Percentiles rank a stretch among this genome's conserved stretches.
phyloP scores from a whole-genome alignment of 1,284 basidiomycete species.

The Ceratobasidium sp. region DNA sequence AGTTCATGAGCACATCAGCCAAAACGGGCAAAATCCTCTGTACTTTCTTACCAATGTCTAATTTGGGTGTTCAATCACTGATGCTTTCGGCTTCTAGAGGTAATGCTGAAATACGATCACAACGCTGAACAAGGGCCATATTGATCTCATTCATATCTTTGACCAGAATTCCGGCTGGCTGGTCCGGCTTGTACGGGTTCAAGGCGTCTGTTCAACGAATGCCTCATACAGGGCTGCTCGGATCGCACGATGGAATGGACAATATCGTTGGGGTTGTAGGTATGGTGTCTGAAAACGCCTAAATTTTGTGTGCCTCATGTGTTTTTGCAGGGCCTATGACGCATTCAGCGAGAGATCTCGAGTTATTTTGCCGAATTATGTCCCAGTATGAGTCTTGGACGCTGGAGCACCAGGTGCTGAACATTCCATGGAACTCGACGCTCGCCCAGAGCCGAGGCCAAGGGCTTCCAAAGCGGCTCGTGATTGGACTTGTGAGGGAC shows the following conservation, averaged over 20 bases:
- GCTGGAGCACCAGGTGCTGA: constrained; percentile 59
- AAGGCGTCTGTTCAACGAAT: constrained; percentile 61
- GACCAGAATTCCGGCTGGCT: constrained; percentile 53
- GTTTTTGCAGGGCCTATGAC: constrained; percentile 63
- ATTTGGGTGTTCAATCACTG: constrained; percentile 38
- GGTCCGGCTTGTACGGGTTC: constrained; percentile 63
- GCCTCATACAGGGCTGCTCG: constrained; percentile 60
- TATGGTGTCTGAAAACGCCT: neutral
- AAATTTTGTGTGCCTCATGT: constrained; percentile 47
- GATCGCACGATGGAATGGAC: constrained; percentile 63
- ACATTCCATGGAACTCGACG: constrained; percentile 61
- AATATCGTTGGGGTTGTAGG: constrained; percentile 46
- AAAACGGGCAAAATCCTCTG: neutral
- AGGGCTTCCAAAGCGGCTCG: constrained; percentile 56
- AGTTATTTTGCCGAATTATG: constrained; percentile 62
- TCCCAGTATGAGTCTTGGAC: constrained; percentile 62
- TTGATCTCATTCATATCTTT: neutral
- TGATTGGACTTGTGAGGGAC: constrained; percentile 62
- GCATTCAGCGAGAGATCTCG: constrained; percentile 60
- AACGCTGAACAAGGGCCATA: constrained; percentile 4
- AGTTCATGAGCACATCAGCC: neutral
- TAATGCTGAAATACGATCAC: constrained; percentile 9
- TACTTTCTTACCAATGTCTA: constrained; percentile 6
- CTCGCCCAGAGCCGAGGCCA: constrained; percentile 51
- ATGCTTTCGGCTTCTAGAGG: constrained; percentile 6